Conservation (phyloP, 441 rosid genomes). For the Aleurites moluccanus region DNA sequence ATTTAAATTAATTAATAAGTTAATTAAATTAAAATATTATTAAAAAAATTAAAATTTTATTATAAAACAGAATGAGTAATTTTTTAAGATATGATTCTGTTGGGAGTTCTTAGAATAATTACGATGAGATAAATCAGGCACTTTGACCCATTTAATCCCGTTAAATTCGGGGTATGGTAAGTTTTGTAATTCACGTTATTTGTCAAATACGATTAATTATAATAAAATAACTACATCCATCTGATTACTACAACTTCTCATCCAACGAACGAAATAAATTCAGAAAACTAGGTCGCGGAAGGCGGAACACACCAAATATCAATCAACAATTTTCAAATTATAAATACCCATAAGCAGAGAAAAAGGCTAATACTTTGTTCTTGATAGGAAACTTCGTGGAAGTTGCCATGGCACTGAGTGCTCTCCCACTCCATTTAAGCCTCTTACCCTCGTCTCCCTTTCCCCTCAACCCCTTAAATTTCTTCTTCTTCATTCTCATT, state of each 20-base stretch:
- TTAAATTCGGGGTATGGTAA: too few relatives aligned
- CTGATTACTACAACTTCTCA: neutral
- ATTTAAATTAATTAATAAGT: too few relatives aligned
- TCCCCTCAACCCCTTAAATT: conserved; percentile 19
- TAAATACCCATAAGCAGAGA: neutral
- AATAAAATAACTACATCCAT: neutral
- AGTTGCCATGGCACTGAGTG: conserved; percentile 43
- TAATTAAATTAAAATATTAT: too few relatives aligned
- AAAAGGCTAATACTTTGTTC: neutral
- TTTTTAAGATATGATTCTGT: too few relatives aligned
- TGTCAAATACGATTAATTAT: too few relatives aligned
- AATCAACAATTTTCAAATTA: neutral
- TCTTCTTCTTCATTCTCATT: neutral
- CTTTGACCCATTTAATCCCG: too few relatives aligned
- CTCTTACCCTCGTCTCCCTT: conserved; percentile 17
- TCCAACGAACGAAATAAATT: neutral
- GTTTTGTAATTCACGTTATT: too few relatives aligned
- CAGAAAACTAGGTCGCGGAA: neutral
- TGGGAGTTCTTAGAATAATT: too few relatives aligned
- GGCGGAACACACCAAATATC: too few relatives aligned
- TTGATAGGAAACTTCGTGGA: conserved; percentile 71
- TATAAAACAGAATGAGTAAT: too few relatives aligned
- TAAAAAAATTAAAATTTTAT: too few relatives aligned
- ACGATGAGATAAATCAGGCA: too few relatives aligned
- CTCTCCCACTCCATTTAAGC: conserved; percentile 40